Conservation (phyloP, 108 stramenopile species). For the Skeletonema marinoi region DNA sequence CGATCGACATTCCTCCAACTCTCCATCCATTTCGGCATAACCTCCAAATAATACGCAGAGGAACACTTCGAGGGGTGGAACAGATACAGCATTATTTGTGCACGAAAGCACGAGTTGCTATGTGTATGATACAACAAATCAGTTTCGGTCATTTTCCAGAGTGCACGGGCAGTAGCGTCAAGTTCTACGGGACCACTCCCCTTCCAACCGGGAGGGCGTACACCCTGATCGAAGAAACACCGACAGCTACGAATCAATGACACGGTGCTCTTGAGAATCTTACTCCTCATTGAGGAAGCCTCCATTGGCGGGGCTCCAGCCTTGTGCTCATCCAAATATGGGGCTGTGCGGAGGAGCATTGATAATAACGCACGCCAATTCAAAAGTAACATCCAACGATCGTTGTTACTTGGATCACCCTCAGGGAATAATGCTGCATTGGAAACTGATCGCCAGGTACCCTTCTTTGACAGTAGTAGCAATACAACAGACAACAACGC, state of each 20-base stretch:
- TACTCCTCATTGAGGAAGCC: slow-evolving; percentile 60
- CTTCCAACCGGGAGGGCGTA: slow-evolving; percentile 46
- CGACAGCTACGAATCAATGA: slow-evolving; percentile 77
- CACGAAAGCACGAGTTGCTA: slow-evolving; percentile 85
- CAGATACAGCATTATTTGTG: slow-evolving; percentile 73
- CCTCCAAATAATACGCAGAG: slow-evolving; percentile 57
- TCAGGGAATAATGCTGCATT: slow-evolving; percentile 63
- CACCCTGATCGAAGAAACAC: slow-evolving; percentile 82
- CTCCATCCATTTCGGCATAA: slow-evolving; percentile 77
- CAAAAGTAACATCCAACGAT: slow-evolving; percentile 66
- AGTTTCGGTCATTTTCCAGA: slow-evolving; percentile 74
- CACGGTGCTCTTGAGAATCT: slow-evolving; percentile 68
- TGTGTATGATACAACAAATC: slow-evolving; percentile 82
- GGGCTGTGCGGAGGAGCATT: slow-evolving; percentile 80
- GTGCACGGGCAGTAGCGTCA: slow-evolving; percentile 57
- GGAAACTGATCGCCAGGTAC: slow-evolving; percentile 66
- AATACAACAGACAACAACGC: slow-evolving; percentile 65
- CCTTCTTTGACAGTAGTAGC: slow-evolving; percentile 74
- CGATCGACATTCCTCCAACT: slow-evolving; percentile 85
- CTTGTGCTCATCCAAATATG: slow-evolving; percentile 85
- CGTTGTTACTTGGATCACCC: slow-evolving; percentile 12
- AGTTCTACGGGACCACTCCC: slow-evolving; percentile 2
- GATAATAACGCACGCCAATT: slow-evolving; percentile 71
- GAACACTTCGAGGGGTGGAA: slow-evolving; percentile 84
- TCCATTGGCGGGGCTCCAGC: slow-evolving; percentile 52